Base-by-base conservation (phyloP, 164 flowering plant genomes). In the Aristolochia fimbriata region DNA sequence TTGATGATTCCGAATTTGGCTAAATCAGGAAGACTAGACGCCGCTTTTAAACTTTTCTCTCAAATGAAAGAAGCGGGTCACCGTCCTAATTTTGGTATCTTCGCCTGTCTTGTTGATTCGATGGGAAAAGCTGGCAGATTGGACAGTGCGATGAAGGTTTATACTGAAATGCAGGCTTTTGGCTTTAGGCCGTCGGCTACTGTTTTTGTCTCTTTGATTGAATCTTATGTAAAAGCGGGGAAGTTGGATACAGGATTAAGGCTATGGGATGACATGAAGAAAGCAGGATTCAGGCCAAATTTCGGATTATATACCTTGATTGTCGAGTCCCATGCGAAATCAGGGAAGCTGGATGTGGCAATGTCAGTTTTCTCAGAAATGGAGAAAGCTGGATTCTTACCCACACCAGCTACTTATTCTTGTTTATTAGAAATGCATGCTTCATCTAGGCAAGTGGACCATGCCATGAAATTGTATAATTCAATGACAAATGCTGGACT, bases 51-150 rank as follows among this genome's bases (percentile, higher is more conserved):
- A 83, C 97, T 93, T 30, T 93, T 93, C 62, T 82, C 81, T 69
- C 87, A 82, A 72, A 93, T 93, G 98, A 89, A 87, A 68, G 78
- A 51, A 45, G 84, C 75, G 62, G 78, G 73, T 21, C 63, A 79
- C 12, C 72, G 74, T 20, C 97, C 98, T 8, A 79, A 70, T 63
- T 76, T 76, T 66, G 37, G 67, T 17, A 61, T 86, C 15, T 93
- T 86, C 73, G 69, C 80, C 7, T 74, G 95, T 0, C 85, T 93
- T 51, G 84, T 93, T 57, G 99, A 93, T 79, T 85, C 97, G 3
- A 77, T 90, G 97, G 97, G 97, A 17, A 93, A 90, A 70, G 99
- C 99, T 37, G 99, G 99, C 71, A 82, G 97, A 72, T 69, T 93
- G 70, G 99, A 93, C 49, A 75, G 78, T 0, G 76, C 97, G 14